Conservation (phyloP, 768 basidiomycete species). For the Panaeolus papilionaceus region DNA sequence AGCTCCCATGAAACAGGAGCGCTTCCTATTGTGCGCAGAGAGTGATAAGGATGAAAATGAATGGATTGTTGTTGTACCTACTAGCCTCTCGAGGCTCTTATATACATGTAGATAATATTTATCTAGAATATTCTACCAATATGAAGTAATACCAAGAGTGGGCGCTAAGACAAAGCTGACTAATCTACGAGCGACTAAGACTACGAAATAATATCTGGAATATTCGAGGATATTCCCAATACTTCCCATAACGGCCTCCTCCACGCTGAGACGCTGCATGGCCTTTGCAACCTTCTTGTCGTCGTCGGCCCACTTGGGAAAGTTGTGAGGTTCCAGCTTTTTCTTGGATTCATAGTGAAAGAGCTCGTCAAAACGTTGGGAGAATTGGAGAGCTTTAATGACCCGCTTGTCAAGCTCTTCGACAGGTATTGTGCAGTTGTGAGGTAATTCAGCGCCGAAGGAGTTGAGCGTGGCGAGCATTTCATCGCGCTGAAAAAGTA, state of each 20-base stretch:
- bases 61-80: too few species aligned
- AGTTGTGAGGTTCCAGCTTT: background rate
- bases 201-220: too few species aligned
- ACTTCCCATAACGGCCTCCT: background rate
- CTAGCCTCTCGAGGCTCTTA: too few species aligned
- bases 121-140: too few species aligned
- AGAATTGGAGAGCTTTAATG: background rate
- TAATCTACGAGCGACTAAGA: too few species aligned
- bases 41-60: too few species aligned
- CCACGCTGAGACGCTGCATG: background rate
- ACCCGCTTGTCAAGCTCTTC: background rate
- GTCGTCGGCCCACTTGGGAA: background rate
- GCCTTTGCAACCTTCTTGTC: conserved; percentile 1
- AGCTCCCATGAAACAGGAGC: background rate
- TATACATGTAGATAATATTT: too few species aligned
- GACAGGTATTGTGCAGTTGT: background rate
- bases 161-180: too few species aligned
- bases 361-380: conserved; percentile 1
- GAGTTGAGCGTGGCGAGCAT: background rate
- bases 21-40: too few species aligned
- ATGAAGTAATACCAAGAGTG: too few species aligned
- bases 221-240: too few species aligned
- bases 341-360: background rate
- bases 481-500: background rate
- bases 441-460: background rate